phyloP scores from a whole-genome alignment of 2,329 filamentous ascomycete genomes.

The Microdochium paspali region DNA sequence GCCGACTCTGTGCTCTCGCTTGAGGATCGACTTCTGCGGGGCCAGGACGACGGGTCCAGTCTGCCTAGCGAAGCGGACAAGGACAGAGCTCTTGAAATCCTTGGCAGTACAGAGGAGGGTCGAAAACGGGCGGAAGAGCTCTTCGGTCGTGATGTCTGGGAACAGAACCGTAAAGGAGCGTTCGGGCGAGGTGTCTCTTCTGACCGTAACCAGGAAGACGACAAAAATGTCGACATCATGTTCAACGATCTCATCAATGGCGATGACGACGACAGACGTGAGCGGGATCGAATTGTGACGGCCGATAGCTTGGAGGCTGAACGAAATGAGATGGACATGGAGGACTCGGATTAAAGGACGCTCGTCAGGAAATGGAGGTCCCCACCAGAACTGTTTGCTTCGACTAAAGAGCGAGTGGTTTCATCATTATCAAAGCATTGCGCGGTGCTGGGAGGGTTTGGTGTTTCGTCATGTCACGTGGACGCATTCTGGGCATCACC shows the following conservation, averaged over 20 bases:
- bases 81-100: constrained; percentile 41
- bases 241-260: constrained; percentile 46
- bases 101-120: constrained; percentile 38
- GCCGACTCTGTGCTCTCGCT: constrained; percentile 31
- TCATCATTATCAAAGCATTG: background rate
- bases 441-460: background rate
- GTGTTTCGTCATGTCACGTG: background rate
- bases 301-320: constrained; percentile 22
- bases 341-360: constrained; percentile 17
- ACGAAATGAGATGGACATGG: constrained; percentile 22
- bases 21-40: constrained; percentile 41
- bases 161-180: constrained; percentile 15
- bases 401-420: too few species aligned
- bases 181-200: constrained; percentile 10
- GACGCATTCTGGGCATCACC: background rate
- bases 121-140: constrained; percentile 40
- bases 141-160: constrained; percentile 41
- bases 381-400: too few species aligned
- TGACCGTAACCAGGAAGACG: constrained; percentile 25
- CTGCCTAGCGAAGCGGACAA: constrained; percentile 35
- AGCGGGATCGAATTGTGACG: constrained; percentile 24
- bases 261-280: constrained; percentile 32
- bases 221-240: constrained; percentile 42
- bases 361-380: too few species aligned
- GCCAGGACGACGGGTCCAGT: constrained; percentile 33